Evolutionary conservation across 352 stramenopile genomes (phyloP).

Genomic region (Thalassiosira mediterranea): DNA sequence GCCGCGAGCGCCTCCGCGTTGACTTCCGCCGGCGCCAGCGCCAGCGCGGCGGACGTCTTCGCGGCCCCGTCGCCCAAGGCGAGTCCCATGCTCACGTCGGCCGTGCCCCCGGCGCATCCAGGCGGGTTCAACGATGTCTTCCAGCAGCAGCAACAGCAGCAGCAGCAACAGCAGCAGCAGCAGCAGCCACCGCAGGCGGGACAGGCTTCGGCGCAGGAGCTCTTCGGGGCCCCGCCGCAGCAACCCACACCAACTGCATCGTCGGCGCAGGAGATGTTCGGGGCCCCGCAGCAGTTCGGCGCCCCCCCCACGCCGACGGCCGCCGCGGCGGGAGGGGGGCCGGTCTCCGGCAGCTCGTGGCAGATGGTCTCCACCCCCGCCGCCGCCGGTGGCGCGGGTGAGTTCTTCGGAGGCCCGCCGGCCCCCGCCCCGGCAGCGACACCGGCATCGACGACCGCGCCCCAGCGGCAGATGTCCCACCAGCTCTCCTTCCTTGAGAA

Average conservation of each 20-base stretch:
- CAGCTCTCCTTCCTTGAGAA: conserved; percentile 27
- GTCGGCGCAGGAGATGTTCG: conserved; percentile 14
- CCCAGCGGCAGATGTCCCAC: conserved; percentile 19
- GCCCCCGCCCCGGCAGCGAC: background rate
- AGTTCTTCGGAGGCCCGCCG: conserved; percentile 18
- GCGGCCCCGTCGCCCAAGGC: background rate
- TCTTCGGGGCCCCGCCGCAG: conserved; percentile 13
- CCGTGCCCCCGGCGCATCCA: background rate
- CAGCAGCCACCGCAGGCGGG: background rate
- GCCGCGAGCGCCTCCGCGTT: background rate
- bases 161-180: conserved; percentile 12
- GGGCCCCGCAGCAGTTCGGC: conserved; percentile 5
- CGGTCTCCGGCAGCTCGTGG: background rate
- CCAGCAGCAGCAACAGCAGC: background rate
- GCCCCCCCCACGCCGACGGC: conserved; percentile 2
- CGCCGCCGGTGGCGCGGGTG: background rate
- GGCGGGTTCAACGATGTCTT: background rate
- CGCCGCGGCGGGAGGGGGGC: background rate
- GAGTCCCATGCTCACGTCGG: background rate
- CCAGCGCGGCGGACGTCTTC: conserved; percentile 6
- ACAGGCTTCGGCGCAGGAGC: conserved; percentile 14
- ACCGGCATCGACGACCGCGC: background rate
- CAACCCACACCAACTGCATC: background rate
- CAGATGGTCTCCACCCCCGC: background rate
- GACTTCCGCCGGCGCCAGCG: no score